Percentiles rank a stretch among this genome's conserved stretches.
Conservation (phyloP, 129 eudicot genomes). For the Helianthus annuus region HanXRQr2.0-SUNRISE NC_035444.2:12184741-12185240, state of each 20-base stretch:
- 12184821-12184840: constrained; percentile 5
- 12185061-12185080: background rate
- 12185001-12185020: background rate
- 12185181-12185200: background rate
- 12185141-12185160: background rate
- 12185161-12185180: background rate
- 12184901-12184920: constrained; percentile 7
- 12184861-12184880: constrained; percentile 7
- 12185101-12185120: background rate
- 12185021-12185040: background rate
- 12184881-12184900: constrained; percentile 4
- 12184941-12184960: constrained; percentile 4
- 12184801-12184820: background rate
- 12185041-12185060: background rate
- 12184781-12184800: background rate
- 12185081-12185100: background rate
- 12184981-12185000: constrained; percentile 1
- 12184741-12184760: no score
- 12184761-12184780: no score
- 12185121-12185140: background rate
- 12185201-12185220: background rate
- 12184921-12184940: background rate
- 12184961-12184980: background rate
- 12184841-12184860: constrained; percentile 19
- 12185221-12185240: background rate